phyloP scores from a whole-genome alignment of 225 moss, liverwort and hornwort species.

The Ulota crispa region DNA sequence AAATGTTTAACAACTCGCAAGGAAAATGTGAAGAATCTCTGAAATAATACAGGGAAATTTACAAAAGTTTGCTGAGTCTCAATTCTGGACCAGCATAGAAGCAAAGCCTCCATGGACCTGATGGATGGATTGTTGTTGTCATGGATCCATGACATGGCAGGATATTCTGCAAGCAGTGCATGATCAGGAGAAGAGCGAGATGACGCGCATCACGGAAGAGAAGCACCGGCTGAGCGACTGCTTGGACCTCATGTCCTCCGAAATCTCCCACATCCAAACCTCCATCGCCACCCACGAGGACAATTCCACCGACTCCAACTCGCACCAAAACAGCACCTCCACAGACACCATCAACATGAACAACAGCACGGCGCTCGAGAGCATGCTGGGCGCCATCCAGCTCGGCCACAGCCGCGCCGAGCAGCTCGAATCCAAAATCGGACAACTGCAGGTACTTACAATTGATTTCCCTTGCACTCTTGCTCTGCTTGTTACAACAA shows the following conservation, averaged over 20 bases:
- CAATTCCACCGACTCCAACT: too few species aligned
- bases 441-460: constrained; percentile 53
- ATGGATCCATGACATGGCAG: not conserved
- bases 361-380: constrained; percentile 56
- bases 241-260: constrained; percentile 72
- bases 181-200: constrained; percentile 17
- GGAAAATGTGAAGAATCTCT: too few species aligned
- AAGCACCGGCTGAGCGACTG: constrained; percentile 76
- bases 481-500: too few species aligned
- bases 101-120: too few species aligned
- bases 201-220: constrained; percentile 46
- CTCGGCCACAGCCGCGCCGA: constrained; percentile 58
- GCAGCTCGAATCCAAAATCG: constrained; percentile 67
- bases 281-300: constrained; percentile 45
- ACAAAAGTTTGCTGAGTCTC: too few species aligned
- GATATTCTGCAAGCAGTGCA: constrained; percentile 24
- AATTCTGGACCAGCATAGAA: too few species aligned
- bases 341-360: too few species aligned
- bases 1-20: too few species aligned
- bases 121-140: too few species aligned
- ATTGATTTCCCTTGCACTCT: not conserved
- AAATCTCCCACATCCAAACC: constrained; percentile 60
- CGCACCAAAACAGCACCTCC: too few species aligned
- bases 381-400: constrained; percentile 69
- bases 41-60: too few species aligned